Percentiles rank a stretch among this genome's conserved stretches.
These are phyloP conservation scores for Trapa incisa DNA, from an alignment of 345 rosid species.

Conservation along the genomic window DNA sequence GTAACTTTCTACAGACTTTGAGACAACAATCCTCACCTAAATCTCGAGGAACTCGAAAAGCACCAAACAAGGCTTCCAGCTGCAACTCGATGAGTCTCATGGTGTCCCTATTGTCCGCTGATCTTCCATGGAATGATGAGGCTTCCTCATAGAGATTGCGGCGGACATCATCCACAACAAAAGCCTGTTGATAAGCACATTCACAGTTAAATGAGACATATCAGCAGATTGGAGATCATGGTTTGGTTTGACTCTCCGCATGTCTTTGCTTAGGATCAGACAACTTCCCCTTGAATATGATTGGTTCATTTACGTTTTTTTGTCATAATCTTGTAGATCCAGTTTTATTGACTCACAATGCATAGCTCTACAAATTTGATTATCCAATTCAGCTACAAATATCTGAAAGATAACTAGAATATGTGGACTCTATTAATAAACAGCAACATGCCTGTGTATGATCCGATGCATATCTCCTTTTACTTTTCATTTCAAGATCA, in stretches of 20 bases:
- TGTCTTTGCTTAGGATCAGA: too few species aligned
- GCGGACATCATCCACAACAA: slow-evolving; percentile 47
- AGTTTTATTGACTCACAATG: not conserved
- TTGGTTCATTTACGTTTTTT: too few species aligned
- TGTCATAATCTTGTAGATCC: not conserved
- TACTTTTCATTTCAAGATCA: slow-evolving; percentile 13
- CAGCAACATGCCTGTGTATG: slow-evolving; percentile 54
- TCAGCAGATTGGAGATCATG: not conserved
- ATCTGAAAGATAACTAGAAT: not conserved
- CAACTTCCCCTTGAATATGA: too few species aligned
- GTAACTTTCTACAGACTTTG: slow-evolving; percentile 45
- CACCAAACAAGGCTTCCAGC: slow-evolving; percentile 25
- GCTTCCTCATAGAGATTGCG: slow-evolving; percentile 31
- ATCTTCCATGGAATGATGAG: slow-evolving; percentile 24
- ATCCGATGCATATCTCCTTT: slow-evolving; percentile 44
- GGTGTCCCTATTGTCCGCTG: slow-evolving; percentile 24
- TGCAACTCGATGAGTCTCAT: slow-evolving; percentile 34
- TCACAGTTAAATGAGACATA: not conserved
- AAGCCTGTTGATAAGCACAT: slow-evolving; percentile 29
- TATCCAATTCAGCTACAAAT: not conserved
- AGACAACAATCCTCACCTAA: slow-evolving; percentile 19
- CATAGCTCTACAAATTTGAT: not conserved
- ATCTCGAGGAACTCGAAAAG: slow-evolving; percentile 27
- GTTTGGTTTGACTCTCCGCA: not conserved
- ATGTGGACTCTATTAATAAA: not conserved